phyloP scores from a whole-genome alignment of 176 grass and related monocot species.

The Oryza glaberrima region DNA sequence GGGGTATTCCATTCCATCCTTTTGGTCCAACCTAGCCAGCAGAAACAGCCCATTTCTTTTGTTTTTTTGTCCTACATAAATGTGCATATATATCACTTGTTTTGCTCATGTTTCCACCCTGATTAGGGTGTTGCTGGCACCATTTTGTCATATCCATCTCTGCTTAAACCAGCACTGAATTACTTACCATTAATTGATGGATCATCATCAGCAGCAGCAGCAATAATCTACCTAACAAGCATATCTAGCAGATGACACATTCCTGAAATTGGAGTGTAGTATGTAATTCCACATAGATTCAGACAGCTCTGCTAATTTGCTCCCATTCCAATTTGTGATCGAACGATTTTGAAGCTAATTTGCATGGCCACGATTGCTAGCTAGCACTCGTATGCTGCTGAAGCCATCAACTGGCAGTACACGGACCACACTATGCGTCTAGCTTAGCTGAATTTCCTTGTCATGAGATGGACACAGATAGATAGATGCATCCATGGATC shows the following conservation, averaged over 20 bases:
- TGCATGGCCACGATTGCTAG: neutral
- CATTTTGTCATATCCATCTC: neutral
- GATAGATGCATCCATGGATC: neutral
- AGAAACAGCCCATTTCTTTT: conserved; percentile 4
- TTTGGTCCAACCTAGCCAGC: conserved; percentile 3
- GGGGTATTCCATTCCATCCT: neutral
- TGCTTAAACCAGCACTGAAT: neutral
- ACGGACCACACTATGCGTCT: neutral
- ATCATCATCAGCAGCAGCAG: too few relatives aligned
- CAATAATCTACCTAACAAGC: neutral
- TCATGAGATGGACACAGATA: neutral
- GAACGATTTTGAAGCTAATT: neutral
- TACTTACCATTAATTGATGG: neutral
- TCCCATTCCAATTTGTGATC: neutral
- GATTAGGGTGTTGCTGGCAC: neutral
- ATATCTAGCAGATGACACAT: neutral
- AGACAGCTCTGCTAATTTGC: neutral
- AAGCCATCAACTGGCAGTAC: neutral
- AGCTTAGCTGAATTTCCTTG: neutral
- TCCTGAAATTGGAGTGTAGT: neutral
- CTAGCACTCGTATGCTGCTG: neutral
- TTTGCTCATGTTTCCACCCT: neutral
- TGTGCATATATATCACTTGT: neutral
- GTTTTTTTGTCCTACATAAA: neutral
- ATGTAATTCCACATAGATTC: neutral